phyloP scores from a whole-genome alignment of 23 red algal genomes.

The Chondrus crispus region DNA sequence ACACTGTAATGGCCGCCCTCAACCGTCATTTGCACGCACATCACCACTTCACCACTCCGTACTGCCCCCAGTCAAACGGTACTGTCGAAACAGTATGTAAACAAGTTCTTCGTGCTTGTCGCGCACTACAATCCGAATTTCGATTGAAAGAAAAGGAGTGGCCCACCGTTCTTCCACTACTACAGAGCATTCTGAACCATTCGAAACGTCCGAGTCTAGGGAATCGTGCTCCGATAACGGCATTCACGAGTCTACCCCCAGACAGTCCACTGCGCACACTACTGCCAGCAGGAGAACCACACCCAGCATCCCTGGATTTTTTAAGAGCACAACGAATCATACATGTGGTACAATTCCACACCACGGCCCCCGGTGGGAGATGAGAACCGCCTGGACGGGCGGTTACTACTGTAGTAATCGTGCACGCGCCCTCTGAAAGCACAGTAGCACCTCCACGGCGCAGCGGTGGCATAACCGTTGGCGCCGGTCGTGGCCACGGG shows the following conservation, averaged over 20 bases:
- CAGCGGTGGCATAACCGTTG: too few species aligned
- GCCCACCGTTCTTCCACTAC: not conserved
- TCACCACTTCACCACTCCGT: constrained; percentile 41
- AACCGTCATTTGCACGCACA: not conserved
- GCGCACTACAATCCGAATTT: not conserved
- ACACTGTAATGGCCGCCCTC: not conserved
- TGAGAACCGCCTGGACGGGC: too few species aligned
- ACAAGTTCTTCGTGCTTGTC: not conserved
- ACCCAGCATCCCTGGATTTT: too few species aligned
- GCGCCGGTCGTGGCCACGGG: too few species aligned
- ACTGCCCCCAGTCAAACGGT: constrained; percentile 37
- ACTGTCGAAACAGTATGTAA: constrained; percentile 22
- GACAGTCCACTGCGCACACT: not conserved
- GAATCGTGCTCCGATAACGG: not conserved
- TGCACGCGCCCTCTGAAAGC: too few species aligned
- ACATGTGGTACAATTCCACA: too few species aligned
- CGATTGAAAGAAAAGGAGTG: not conserved
- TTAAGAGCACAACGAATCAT: too few species aligned
- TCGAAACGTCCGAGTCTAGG: not conserved
- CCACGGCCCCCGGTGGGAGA: too few species aligned
- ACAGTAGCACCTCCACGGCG: too few species aligned
- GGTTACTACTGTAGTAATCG: too few species aligned
- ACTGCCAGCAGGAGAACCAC: too few species aligned
- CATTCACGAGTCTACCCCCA: not conserved
- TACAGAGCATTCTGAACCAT: not conserved